Percentiles rank a stretch among this genome's conserved stretches.
These are phyloP conservation scores for Lichtheimia hyalospora DNA, from an alignment of 371 early-diverging fungal species.

Conservation along the genomic window DNA sequence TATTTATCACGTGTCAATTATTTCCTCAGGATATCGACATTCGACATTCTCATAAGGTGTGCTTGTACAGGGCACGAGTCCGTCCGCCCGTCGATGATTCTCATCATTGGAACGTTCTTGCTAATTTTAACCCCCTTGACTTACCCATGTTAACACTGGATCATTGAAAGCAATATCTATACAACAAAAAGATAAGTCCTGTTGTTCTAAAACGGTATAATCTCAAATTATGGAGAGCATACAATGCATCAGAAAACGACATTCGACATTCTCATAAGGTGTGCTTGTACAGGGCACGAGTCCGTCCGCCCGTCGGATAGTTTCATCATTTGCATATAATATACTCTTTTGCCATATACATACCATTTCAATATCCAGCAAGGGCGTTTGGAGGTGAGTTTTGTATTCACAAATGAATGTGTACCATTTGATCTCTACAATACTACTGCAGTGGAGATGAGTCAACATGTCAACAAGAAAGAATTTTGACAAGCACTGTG, in stretches of 20 bases:
- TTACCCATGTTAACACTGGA: background rate
- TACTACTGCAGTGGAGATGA: no score
- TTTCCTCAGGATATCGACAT: background rate
- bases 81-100: conserved; percentile 36
- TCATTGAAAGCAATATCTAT: background rate
- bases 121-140: background rate
- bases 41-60: conserved; percentile 32
- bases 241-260: background rate
- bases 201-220: background rate
- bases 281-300: conserved; percentile 37
- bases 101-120: conserved; percentile 17
- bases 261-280: conserved; percentile 31
- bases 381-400: no score
- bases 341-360: background rate
- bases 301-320: conserved; percentile 38
- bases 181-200: background rate
- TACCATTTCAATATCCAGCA: no score
- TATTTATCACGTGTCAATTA: no score
- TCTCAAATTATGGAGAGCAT: background rate
- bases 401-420: no score
- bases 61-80: conserved; percentile 40
- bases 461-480: no score
- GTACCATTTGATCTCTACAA: no score
- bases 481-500: no score
- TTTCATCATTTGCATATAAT: conserved; percentile 19